Base-by-base conservation (phyloP, 2,329 filamentous ascomycete genomes). In the Fusarium sp. region DNA sequence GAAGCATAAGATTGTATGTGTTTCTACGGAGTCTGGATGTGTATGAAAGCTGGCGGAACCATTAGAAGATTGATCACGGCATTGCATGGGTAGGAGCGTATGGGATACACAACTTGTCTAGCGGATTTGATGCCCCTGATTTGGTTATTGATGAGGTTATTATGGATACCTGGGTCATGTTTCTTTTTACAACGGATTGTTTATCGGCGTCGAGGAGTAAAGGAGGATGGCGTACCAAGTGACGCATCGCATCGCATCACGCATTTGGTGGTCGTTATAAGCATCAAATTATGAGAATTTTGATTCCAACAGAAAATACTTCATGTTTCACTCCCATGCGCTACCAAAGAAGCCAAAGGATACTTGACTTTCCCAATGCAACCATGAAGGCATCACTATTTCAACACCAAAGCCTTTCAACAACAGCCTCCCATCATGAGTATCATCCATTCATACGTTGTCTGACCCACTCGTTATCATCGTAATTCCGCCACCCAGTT, bases 1-100 rank as follows among this genome's bases (percentile, higher is more conserved):
- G 79, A 82, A 54, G 72, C 70, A 2, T 73, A 45, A 67, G 40
- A 25, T 43, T 25, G 35, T 25, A 23, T 40, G 11, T 56, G 22
- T 43, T 41, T 53, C 35, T 37, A 49, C 27, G 57, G 41, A 54
- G 43, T 53, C 47, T 47, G 37, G 33, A 33, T 51, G 30, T 37
- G 27, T 37, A 19, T 43, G 46, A 51, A 50, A 46, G 20, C 40
- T 33, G 40, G 50, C 17, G 33, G 46, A 25, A 44, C 23, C 43
- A 49, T 22, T 44, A 39, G 54, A 47, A 53, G 49, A 45, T 47
- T 37, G 52, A 56, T 46, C 23, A 57, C 48, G 40, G 56, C 52
- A 70, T 68, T 69, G 52, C 46, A 45, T 67, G 11, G 30, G 39
- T 25, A 48, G 22, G 47, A 56, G 62, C 32, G 25, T 43, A n/a